A percentile compares a stretch with the other conserved stretches of the same genome.
Evolutionary conservation across 2,329 filamentous ascomycete species (phyloP).

Genomic region (Aspergillus hortae): DNA sequence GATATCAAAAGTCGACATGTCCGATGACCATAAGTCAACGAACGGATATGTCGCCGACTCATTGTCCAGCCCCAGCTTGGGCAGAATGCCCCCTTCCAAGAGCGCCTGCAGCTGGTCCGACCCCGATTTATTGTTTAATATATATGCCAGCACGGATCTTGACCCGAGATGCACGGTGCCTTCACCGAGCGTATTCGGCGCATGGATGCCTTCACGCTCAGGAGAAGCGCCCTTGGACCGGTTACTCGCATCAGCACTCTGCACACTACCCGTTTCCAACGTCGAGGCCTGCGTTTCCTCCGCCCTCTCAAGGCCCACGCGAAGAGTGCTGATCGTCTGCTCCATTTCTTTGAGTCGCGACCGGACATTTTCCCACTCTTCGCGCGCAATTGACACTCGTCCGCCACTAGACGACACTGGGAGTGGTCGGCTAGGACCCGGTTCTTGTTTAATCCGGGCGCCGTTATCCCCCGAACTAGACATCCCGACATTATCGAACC

Average conservation of each 20-base stretch:
- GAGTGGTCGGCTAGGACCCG: conserved; percentile 9
- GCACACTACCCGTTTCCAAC: conserved; percentile 28
- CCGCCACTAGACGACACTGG: conserved; percentile 10
- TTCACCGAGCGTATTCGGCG: conserved; percentile 56
- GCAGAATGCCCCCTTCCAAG: conserved; percentile 39
- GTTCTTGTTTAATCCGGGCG: conserved; percentile 23
- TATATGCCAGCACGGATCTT: conserved; percentile 59
- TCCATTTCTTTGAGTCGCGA: conserved; percentile 42
- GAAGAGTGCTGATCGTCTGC: conserved; percentile 36
- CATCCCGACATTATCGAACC: conserved; percentile 9
- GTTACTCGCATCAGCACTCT: conserved; percentile 27
- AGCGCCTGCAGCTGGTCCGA: conserved; percentile 27
- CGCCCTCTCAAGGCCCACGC: conserved; percentile 36
- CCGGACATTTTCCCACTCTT: conserved; percentile 44
- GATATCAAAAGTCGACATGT: conserved; percentile 56
- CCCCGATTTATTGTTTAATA: conserved; percentile 53
- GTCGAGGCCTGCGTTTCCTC: conserved; percentile 27
- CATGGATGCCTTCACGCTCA: conserved; percentile 56
- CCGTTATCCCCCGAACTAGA: conserved; percentile 19
- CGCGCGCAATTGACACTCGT: conserved; percentile 38
- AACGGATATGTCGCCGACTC: conserved; percentile 64
- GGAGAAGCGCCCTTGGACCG: conserved; percentile 33
- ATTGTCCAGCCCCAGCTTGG: conserved; percentile 61
- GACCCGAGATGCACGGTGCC: conserved; percentile 61
- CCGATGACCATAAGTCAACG: conserved; percentile 62